These are phyloP conservation scores for Ceratobasidium sp. DNA, from an alignment of 1,284 basidiomycete species.

Conservation along the genomic window DNA sequence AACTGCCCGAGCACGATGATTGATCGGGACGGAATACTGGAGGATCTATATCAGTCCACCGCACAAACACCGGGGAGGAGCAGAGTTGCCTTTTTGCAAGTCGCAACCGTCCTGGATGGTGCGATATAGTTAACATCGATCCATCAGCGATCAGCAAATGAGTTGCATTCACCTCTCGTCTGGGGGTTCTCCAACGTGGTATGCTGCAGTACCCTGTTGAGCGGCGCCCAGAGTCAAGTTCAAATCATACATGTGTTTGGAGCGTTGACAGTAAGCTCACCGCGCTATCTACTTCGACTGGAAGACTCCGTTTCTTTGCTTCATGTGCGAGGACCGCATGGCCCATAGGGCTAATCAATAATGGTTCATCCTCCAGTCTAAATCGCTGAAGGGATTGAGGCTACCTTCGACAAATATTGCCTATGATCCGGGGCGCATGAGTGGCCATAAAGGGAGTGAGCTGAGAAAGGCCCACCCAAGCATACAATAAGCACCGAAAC, in stretches of 20 bases:
- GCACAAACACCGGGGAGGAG: not conserved
- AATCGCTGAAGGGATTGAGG: not conserved
- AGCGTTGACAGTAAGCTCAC: slow-evolving; percentile 28
- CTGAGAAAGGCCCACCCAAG: not conserved
- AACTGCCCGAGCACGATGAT: slow-evolving; percentile 66
- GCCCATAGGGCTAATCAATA: slow-evolving; percentile 34
- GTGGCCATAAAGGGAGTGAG: not conserved
- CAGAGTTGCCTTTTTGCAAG: slow-evolving; percentile 64
- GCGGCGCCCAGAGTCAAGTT: not conserved
- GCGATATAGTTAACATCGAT: not conserved
- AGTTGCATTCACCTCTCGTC: slow-evolving; percentile 63
- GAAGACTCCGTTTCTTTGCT: slow-evolving; percentile 39
- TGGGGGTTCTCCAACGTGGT: slow-evolving; percentile 74
- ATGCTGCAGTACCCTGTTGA: slow-evolving; percentile 64
- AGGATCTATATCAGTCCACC: slow-evolving; percentile 6
- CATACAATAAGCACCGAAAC: slow-evolving; percentile 30
- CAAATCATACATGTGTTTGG: not conserved
- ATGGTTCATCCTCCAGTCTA: not conserved
- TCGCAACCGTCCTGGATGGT: slow-evolving; percentile 59
- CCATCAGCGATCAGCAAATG: not conserved
- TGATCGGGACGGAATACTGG: slow-evolving; percentile 66
- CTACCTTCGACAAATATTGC: slow-evolving; percentile 35
- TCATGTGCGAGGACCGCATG: slow-evolving; percentile 42
- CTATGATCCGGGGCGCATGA: not conserved
- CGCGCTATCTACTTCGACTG: slow-evolving; percentile 41